These are phyloP conservation scores for Zasmidium cellare DNA, from an alignment of 2,329 filamentous ascomycete species.

Conservation along the genomic window DNA sequence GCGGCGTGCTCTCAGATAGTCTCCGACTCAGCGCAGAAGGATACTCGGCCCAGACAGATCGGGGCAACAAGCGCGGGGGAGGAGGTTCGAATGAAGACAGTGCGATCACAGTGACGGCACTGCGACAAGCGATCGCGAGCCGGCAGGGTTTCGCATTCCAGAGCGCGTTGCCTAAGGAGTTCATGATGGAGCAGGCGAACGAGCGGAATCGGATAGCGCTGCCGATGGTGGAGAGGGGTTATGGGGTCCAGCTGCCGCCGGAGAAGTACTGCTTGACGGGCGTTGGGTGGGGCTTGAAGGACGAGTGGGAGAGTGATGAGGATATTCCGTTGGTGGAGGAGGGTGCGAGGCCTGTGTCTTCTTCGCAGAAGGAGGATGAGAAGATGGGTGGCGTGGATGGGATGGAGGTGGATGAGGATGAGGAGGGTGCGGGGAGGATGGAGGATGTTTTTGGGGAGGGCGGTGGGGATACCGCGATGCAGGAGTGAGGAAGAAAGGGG, in stretches of 20 bases:
- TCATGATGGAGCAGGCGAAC: conserved; percentile 71
- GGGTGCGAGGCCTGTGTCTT: conserved; percentile 40
- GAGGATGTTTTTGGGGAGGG: conserved; percentile 46
- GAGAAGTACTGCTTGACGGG: conserved; percentile 64
- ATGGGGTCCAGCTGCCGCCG: conserved; percentile 60
- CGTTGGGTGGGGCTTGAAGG: conserved; percentile 56
- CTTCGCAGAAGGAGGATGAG: conserved; percentile 35
- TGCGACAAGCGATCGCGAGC: conserved; percentile 71
- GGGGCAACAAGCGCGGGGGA: conserved; percentile 23
- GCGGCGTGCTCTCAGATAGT: conserved; percentile 68
- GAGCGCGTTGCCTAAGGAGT: conserved; percentile 68
- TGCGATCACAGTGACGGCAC: conserved; percentile 63
- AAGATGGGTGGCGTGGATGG: conserved; percentile 46
- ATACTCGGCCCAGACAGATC: conserved; percentile 49
- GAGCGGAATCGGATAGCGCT: conserved; percentile 68
- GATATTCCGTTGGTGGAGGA: conserved; percentile 46
- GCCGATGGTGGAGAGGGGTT: conserved; percentile 57
- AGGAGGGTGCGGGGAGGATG: conserved; percentile 39
- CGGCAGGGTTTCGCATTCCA: conserved; percentile 70
- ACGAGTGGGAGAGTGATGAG: conserved; percentile 60
- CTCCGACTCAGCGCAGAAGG: conserved; percentile 69
- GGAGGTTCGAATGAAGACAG: conserved; percentile 43
- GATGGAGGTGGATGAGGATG: conserved; percentile 34
- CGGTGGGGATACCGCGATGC: conserved; percentile 34
- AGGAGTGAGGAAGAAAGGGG: conserved; percentile 24